A percentile compares a stretch with the other conserved stretches of the same genome.
Conservation (phyloP, 2,329 filamentous ascomycete genomes). For the Hymenoscyphus linearis region DNA sequence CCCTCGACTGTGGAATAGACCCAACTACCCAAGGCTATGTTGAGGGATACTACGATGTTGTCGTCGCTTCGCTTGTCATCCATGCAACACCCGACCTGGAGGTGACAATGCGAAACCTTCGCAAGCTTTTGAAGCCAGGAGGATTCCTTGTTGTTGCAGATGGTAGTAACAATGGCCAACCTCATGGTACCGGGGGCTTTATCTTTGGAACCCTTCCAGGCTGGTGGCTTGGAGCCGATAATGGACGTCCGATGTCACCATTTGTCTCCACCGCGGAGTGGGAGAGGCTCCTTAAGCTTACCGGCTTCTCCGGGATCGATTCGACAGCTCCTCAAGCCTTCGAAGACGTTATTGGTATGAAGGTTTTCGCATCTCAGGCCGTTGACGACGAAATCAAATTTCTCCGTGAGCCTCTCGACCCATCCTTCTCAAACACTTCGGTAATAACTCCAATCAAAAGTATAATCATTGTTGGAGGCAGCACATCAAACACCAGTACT, state of each 20-base stretch:
- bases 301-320: conserved; percentile 30
- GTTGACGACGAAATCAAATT: conserved; percentile 29
- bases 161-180: not conserved
- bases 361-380: conserved; percentile 33
- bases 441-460: not conserved
- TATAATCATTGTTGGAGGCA: conserved; percentile 23
- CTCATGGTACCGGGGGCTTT: conserved; percentile 11
- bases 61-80: conserved; percentile 36
- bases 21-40: conserved; percentile 31
- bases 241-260: conserved; percentile 15
- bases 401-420: conserved; percentile 27
- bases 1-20: conserved; percentile 32
- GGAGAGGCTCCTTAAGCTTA: conserved; percentile 17
- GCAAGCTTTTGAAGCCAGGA: conserved; percentile 38
- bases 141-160: conserved; percentile 35
- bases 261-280: conserved; percentile 13
- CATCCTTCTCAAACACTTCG: too few species aligned
- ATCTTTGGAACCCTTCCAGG: conserved; percentile 29
- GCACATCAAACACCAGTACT: conserved; percentile 6
- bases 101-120: conserved; percentile 31
- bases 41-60: conserved; percentile 34
- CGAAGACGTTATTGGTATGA: conserved; percentile 16
- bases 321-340: conserved; percentile 18
- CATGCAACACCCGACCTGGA: conserved; percentile 34
- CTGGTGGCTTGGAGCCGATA: conserved; percentile 30